A percentile compares a stretch with the other conserved stretches of the same genome.
Conservation (phyloP, 495 filamentous ascomycete species). For the Penicillium fimorum region DNA sequence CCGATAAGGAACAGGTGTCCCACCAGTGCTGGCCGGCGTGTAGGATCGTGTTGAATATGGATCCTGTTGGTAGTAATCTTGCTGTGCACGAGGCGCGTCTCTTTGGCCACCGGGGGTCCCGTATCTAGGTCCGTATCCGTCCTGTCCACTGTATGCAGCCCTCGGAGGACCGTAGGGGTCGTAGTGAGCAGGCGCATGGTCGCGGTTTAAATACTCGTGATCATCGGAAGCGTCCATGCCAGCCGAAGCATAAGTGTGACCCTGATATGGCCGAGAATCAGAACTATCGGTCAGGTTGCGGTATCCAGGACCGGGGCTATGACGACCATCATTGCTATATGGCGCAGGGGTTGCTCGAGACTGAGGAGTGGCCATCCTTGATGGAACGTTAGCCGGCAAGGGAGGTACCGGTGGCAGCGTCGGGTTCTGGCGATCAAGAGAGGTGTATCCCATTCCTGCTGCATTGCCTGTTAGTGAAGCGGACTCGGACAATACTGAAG, state of each 20-base stretch:
- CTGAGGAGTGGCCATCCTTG: constrained; percentile 12
- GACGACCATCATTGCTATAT: constrained; percentile 10
- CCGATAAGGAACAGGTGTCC: constrained; percentile 15
- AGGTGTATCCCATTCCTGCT: constrained; percentile 27
- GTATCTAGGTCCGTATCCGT: constrained; percentile 7
- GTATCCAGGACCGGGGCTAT: constrained; percentile 9
- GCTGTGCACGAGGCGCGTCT: constrained; percentile 4
- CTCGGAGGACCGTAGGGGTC: constrained; percentile 10
- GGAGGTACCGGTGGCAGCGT: constrained; percentile 27
- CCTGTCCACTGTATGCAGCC: background rate
- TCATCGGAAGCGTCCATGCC: background rate
- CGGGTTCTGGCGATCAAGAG: constrained; percentile 19
- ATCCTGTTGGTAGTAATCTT: constrained; percentile 13
- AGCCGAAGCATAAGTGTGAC: constrained; percentile 16
- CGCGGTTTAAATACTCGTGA: constrained; percentile 10
- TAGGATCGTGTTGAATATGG: constrained; percentile 18
- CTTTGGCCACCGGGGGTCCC: constrained; percentile 3
- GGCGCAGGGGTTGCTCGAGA: constrained; percentile 15
- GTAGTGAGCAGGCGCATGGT: constrained; percentile 5
- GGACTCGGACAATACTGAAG: constrained; percentile 27
- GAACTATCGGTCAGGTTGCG: constrained; percentile 20
- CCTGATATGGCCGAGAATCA: constrained; percentile 12
- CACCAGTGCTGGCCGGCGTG: constrained; percentile 13
- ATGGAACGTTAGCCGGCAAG: constrained; percentile 15
- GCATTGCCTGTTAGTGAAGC: constrained; percentile 23